Evolutionary conservation across 2,329 filamentous ascomycete genomes (phyloP).

Genomic region (Xylariaceae sp.): DNA sequence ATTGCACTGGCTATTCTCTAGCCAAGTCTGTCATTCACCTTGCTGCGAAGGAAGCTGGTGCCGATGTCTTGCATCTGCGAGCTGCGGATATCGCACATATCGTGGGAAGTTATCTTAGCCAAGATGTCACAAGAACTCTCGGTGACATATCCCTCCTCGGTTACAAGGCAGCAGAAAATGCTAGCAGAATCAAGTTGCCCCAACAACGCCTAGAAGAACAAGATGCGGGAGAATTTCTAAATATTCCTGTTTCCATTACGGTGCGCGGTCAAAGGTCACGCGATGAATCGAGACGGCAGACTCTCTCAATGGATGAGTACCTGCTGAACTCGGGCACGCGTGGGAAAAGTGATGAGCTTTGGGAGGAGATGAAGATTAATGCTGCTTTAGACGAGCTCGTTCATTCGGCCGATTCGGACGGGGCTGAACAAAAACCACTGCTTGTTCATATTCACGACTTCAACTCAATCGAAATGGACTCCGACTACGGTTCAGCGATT

Average conservation of each 20-base stretch:
- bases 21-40: slow-evolving; percentile 43
- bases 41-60: slow-evolving; percentile 56
- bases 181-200: slow-evolving; percentile 37
- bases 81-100: slow-evolving; percentile 68
- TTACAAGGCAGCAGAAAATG: slow-evolving; percentile 53
- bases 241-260: slow-evolving; percentile 14
- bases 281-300: slow-evolving; percentile 24
- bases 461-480: slow-evolving; percentile 67
- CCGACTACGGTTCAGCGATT: slow-evolving; percentile 62
- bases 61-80: slow-evolving; percentile 65
- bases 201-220: slow-evolving; percentile 12
- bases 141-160: slow-evolving; percentile 52
- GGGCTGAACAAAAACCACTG: slow-evolving; percentile 43
- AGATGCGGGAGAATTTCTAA: slow-evolving; percentile 5
- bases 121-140: slow-evolving; percentile 44
- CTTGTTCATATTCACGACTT: slow-evolving; percentile 80
- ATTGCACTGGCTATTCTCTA: slow-evolving; percentile 21
- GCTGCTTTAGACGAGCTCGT: slow-evolving; percentile 56
- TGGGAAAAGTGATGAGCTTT: slow-evolving; percentile 43
- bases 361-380: slow-evolving; percentile 60
- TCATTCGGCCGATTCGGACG: slow-evolving; percentile 38
- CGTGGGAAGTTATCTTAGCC: slow-evolving; percentile 65
- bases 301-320: slow-evolving; percentile 39
- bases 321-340: slow-evolving; percentile 39
- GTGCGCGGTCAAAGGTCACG: slow-evolving; percentile 17